These are phyloP conservation scores for Zizania latifolia DNA, from an alignment of 176 grass and related monocot species.

Conservation along the genomic window DNA sequence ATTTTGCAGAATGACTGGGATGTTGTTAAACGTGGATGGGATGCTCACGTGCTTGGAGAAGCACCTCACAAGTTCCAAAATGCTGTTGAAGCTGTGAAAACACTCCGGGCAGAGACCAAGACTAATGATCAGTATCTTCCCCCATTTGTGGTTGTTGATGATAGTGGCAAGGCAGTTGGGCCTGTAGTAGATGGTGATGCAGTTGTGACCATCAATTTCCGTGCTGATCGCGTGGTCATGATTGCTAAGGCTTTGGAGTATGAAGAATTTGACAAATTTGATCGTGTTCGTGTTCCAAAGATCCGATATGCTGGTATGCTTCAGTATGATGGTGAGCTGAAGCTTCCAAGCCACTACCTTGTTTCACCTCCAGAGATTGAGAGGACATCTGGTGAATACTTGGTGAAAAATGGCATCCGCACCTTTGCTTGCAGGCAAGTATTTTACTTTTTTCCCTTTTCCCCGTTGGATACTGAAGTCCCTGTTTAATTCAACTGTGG, in stretches of 20 bases:
- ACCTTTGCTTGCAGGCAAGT: conserved; percentile 99
- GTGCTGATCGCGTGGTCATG: conserved; percentile 97
- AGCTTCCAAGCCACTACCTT: conserved; percentile 72
- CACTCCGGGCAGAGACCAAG: conserved; percentile 55
- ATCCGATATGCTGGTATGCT: conserved; percentile 95
- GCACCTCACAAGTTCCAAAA: conserved; percentile 79
- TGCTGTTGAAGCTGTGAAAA: conserved; percentile 94
- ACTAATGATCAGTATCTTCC: conserved; percentile 85
- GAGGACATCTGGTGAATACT: conserved; percentile 98
- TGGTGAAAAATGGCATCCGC: conserved; percentile 90
- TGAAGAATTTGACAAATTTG: conserved; percentile 86
- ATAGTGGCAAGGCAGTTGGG: conserved; percentile 76
- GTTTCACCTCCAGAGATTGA: conserved; percentile 91
- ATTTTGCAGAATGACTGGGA: conserved; percentile 86
- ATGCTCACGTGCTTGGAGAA: conserved; percentile 96
- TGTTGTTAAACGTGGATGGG: conserved; percentile 96
- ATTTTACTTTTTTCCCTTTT: not conserved
- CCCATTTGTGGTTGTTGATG: conserved; percentile 92
- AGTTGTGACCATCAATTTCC: conserved; percentile 92
- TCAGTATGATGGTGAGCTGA: conserved; percentile 92
- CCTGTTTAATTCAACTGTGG: not conserved
- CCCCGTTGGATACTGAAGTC: not conserved
- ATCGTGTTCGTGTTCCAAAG: conserved; percentile 79
- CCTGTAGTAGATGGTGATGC: conserved; percentile 91
- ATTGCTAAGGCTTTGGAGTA: conserved; percentile 91